A percentile compares a stretch with the other conserved stretches of the same genome.
phyloP scores from a whole-genome alignment of 768 basidiomycete genomes.

The Hortiboletus campestris region DNA sequence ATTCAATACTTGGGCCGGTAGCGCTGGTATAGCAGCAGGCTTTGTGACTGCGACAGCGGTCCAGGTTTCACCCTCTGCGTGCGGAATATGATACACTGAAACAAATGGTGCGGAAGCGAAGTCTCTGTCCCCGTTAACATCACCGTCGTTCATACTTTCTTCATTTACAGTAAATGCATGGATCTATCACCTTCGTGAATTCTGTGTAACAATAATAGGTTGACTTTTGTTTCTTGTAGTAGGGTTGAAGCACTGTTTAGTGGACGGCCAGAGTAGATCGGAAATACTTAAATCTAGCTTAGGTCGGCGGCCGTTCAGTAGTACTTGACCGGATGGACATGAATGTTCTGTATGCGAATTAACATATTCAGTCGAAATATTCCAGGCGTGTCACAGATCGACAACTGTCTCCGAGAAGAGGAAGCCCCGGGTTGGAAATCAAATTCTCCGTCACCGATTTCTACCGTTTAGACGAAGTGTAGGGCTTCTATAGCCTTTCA shows the following conservation, averaged over 20 bases:
- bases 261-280: not conserved
- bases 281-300: not conserved
- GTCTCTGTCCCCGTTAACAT: not conserved
- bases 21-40: not conserved
- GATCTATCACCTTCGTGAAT: not conserved
- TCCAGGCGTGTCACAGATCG: not conserved
- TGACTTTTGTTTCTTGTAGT: not conserved
- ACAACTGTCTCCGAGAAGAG: not conserved
- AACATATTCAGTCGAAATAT: not conserved
- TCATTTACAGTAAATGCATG: no score
- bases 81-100: not conserved
- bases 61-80: not conserved
- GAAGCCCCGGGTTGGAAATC: not conserved
- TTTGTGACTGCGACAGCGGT: not conserved
- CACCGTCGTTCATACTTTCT: not conserved
- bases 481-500: no score
- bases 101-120: not conserved
- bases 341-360: not conserved
- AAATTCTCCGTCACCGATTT: not conserved
- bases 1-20: not conserved
- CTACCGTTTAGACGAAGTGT: not conserved
- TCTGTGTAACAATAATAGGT: not conserved
- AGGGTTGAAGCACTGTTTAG: not conserved
- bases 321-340: not conserved
- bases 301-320: not conserved